phyloP scores from a whole-genome alignment of 1,284 basidiomycete species.

The Xerocomus amazonicus region DNA sequence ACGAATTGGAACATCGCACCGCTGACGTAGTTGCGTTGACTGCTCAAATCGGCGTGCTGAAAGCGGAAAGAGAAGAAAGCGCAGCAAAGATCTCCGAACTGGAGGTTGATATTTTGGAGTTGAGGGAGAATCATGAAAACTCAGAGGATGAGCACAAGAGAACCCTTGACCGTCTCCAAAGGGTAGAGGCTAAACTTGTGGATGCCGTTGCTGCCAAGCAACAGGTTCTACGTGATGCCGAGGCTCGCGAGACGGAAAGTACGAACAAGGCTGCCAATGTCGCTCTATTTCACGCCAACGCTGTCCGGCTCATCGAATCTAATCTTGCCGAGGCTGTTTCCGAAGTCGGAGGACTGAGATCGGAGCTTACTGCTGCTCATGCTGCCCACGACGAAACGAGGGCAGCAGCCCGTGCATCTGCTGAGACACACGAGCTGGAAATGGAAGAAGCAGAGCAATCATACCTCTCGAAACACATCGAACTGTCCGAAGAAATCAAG shows the following conservation, averaged over 20 bases:
- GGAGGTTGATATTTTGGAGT: constrained; percentile 75
- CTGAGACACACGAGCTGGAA: constrained; percentile 45
- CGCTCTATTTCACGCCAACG: constrained; percentile 44
- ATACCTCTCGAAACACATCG: constrained; percentile 47
- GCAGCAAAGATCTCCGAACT: constrained; percentile 74
- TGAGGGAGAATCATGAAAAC: constrained; percentile 67
- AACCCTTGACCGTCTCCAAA: constrained; percentile 45
- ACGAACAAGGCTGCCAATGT: constrained; percentile 40
- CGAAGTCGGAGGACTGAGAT: constrained; percentile 46
- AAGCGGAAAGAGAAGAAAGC: constrained; percentile 69
- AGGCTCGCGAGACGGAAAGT: constrained; percentile 48
- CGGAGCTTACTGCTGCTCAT: constrained; percentile 43
- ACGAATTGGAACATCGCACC: constrained; percentile 43
- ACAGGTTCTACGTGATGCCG: constrained; percentile 50
- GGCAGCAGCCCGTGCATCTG: constrained; percentile 41
- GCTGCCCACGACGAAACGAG: constrained; percentile 48
- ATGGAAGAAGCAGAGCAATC: constrained; percentile 50
- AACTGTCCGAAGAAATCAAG: constrained; percentile 57
- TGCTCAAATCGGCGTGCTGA: constrained; percentile 53
- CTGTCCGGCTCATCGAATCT: constrained; percentile 42
- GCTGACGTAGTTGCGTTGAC: constrained; percentile 45
- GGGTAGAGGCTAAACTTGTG: constrained; percentile 50
- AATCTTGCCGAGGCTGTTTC: constrained; percentile 45
- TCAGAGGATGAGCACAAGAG: constrained; percentile 56
- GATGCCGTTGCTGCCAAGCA: constrained; percentile 47